phyloP scores from a whole-genome alignment of 1,139 yeast species.

The Magnusiomyces suaveolens region DNA sequence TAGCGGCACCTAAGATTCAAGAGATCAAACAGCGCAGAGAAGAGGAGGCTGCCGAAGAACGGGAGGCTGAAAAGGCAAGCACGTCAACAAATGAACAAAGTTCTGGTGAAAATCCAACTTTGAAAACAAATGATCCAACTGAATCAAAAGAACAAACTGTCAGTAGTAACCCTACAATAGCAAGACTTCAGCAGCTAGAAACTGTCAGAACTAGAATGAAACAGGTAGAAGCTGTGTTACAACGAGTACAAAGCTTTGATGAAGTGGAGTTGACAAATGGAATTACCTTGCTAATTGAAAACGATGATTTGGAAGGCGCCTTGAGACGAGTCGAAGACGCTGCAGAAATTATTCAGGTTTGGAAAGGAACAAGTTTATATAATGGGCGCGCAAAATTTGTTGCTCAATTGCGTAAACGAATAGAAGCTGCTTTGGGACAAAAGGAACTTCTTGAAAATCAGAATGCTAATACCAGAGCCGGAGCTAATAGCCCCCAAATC shows the following conservation, averaged over 20 bases:
- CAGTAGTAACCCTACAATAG: slow-evolving; percentile 12
- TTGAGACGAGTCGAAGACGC: slow-evolving; percentile 19
- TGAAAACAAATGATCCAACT: not conserved
- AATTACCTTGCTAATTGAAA: slow-evolving; percentile 18
- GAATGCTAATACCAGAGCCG: slow-evolving; percentile 5
- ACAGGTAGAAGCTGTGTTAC: slow-evolving; percentile 24
- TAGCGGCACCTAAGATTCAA: slow-evolving; percentile 2
- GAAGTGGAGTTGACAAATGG: slow-evolving; percentile 20
- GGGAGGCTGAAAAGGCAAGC: not conserved
- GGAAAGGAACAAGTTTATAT: slow-evolving; percentile 28
- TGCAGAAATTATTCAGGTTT: slow-evolving; percentile 22
- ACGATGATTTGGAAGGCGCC: slow-evolving; percentile 21
- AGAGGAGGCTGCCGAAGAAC: not conserved
- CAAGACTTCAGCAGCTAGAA: slow-evolving; percentile 23
- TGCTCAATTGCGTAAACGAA: slow-evolving; percentile 21
- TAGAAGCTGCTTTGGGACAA: slow-evolving; percentile 18
- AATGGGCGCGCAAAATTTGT: slow-evolving; percentile 20
- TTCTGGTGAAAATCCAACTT: not conserved
- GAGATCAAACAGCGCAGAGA: not conserved
- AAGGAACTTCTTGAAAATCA: slow-evolving; percentile 8
- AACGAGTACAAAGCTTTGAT: slow-evolving; percentile 24
- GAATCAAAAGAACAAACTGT: not conserved
- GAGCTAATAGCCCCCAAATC: not conserved
- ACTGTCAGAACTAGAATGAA: slow-evolving; percentile 24
- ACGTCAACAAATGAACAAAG: not conserved